Conservation (phyloP, 306 rosid genomes). For the Casuarina glauca region DNA sequence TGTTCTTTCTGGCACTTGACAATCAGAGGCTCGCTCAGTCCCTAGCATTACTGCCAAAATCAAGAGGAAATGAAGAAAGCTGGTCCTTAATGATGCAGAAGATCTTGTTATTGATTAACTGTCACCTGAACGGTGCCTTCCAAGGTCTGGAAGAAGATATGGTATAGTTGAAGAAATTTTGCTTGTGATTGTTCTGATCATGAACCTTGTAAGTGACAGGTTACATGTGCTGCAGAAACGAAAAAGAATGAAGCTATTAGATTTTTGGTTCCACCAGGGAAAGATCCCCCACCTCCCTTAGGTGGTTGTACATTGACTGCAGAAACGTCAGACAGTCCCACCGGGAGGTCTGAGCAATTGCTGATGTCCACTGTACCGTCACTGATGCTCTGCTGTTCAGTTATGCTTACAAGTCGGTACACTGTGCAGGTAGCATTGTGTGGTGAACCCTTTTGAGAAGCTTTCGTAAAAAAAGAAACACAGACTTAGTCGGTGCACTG, state of each 20-base stretch:
- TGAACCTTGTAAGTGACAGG: constrained; percentile 24
- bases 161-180: constrained; percentile 13
- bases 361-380: constrained; percentile 47
- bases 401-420: constrained; percentile 71
- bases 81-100: constrained; percentile 79
- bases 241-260: constrained; percentile 43
- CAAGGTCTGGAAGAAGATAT: constrained; percentile 87
- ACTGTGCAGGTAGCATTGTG: constrained; percentile 64
- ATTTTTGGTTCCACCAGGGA: constrained; percentile 57
- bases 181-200: constrained; percentile 16
- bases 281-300: constrained; percentile 60
- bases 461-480: constrained; percentile 6
- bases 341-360: constrained; percentile 47
- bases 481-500: neutral
- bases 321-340: constrained; percentile 36
- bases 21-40: constrained; percentile 78
- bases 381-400: constrained; percentile 67
- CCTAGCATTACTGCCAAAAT: constrained; percentile 82
- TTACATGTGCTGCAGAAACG: constrained; percentile 45
- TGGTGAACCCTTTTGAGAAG: constrained; percentile 6
- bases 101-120: constrained; percentile 55
- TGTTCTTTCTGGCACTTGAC: constrained; percentile 32
- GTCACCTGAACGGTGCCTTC: constrained; percentile 63
- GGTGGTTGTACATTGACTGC: constrained; percentile 50
- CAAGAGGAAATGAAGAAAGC: constrained; percentile 81